Conservation (phyloP, 2,329 filamentous ascomycete species). For the Exutisphaerella laricina region DNA sequence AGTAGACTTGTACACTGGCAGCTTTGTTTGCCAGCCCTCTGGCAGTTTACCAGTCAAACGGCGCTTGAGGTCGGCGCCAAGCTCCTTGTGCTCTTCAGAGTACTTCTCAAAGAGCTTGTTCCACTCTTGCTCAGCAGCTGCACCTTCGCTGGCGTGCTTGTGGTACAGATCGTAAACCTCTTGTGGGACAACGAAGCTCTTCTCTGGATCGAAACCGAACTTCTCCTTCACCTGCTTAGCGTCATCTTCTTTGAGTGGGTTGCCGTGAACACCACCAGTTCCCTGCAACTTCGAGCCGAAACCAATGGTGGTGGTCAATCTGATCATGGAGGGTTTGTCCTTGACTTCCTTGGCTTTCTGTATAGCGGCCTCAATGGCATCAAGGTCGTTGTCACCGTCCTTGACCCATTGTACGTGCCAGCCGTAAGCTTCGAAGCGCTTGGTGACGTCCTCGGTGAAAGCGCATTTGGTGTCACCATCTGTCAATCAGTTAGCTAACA, state of each 20-base stretch:
- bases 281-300: constrained; percentile 91
- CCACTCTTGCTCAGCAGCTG: constrained; percentile 89
- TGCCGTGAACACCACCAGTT: constrained; percentile 92
- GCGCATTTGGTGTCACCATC: constrained; percentile 94
- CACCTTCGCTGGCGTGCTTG: constrained; percentile 79
- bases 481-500: constrained; percentile 29
- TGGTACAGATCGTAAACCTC: constrained; percentile 87
- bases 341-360: constrained; percentile 78
- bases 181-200: constrained; percentile 90
- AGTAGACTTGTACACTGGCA: constrained; percentile 82
- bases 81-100: constrained; percentile 65
- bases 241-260: constrained; percentile 91
- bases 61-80: constrained; percentile 75
- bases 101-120: constrained; percentile 90
- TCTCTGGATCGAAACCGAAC: constrained; percentile 92
- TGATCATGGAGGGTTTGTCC: constrained; percentile 95
- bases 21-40: constrained; percentile 90
- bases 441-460: constrained; percentile 93
- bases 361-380: constrained; percentile 82
- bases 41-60: constrained; percentile 79
- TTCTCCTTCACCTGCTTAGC: constrained; percentile 88
- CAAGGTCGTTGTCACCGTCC: constrained; percentile 84
- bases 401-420: constrained; percentile 85
- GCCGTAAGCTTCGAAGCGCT: constrained; percentile 94
- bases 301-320: constrained; percentile 94